A percentile compares a stretch with the other conserved stretches of the same genome.
These are phyloP conservation scores for Dissophora globulifera DNA, from an alignment of 192 early-diverging fungal species.

Conservation along the genomic window DNA sequence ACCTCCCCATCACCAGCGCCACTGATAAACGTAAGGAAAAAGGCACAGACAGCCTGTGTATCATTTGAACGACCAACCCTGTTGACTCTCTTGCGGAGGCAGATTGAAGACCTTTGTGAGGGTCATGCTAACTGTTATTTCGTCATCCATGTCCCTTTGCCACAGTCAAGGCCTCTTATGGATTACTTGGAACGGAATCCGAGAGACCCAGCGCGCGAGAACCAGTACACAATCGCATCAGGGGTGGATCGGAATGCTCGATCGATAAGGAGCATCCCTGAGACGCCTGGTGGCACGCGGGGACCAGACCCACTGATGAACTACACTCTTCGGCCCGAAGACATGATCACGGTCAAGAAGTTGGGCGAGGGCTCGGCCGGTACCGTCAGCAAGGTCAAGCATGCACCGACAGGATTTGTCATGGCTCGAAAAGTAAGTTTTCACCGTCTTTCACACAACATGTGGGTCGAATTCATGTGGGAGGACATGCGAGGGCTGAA, in stretches of 20 bases:
- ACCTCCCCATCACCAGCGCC: slow-evolving; percentile 23
- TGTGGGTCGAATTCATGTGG: too few relatives aligned
- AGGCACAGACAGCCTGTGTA: neutral
- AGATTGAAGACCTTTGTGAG: too few relatives aligned
- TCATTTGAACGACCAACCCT: neutral
- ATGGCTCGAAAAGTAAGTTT: slow-evolving; percentile 88
- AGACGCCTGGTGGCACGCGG: slow-evolving; percentile 33
- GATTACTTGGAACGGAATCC: slow-evolving; percentile 44
- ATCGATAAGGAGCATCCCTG: slow-evolving; percentile 40
- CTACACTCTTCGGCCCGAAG: slow-evolving; percentile 62
- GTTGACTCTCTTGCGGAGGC: too few relatives aligned
- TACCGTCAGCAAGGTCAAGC: slow-evolving; percentile 87
- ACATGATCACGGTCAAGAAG: slow-evolving; percentile 77
- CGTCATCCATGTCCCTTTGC: too few relatives aligned
- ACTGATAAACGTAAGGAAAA: slow-evolving; percentile 25
- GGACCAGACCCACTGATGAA: slow-evolving; percentile 40
- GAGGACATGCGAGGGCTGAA: too few relatives aligned
- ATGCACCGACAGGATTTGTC: slow-evolving; percentile 74
- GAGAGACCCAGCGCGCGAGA: slow-evolving; percentile 40
- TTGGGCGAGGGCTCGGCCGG: slow-evolving; percentile 92
- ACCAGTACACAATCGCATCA: slow-evolving; percentile 26
- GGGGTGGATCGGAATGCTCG: slow-evolving; percentile 28
- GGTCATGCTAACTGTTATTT: too few relatives aligned
- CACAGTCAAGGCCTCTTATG: slow-evolving; percentile 37
- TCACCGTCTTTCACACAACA: neutral